Evolutionary conservation across 352 stramenopile genomes (phyloP), one percentile per base, ranked within the genome.

Genomic region (Globisporangium emineosum): DNA sequence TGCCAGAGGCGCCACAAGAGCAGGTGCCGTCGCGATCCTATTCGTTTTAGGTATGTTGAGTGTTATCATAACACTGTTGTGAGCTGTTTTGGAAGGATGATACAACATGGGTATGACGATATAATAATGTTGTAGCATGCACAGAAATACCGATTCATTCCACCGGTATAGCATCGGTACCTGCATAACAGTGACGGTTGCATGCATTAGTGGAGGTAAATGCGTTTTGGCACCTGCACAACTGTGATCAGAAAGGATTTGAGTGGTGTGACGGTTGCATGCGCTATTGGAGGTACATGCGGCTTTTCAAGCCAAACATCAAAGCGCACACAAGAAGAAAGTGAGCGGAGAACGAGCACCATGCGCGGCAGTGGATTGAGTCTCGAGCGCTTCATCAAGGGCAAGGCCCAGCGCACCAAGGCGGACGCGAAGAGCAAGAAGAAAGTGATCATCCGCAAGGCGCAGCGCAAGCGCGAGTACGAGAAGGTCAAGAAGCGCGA

Each of bases 341-440:
- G 50, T 12, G 35, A 60, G 33, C 30, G 15, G 9, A 55, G 15
- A 57, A 3, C 49, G 21, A 32, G 29, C 17, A 75, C 25, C 42
- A 92, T 91, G 79, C 77, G 79, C 2, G 83, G 86, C 52, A 94
- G 86, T 33, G 86, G 86, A 9, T 68, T 94, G 66, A 94, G 86
- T 79, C 68, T 94, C 62, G 83, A 94, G 75, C 86, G 86, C 12
- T 94, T 94, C 60, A 91, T 93, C 68, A 86, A 91, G 63, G 86
- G 86, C 69, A 94, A 94, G 70, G 79, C 83, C 23, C 84, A 93
- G 50, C 71, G 75, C 53, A 88, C 82, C 47, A 93, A 92, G 69
- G 85, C 75, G 25, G 84, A 93, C 64, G 78, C 80, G 12, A 88
- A 93, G 76, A 89, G 78, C 74, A 92, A 91, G 72, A 93, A 95